Base-by-base conservation (phyloP, 2,329 filamentous ascomycete genomes). In the Calonectria pseudoturangicola region DNA sequence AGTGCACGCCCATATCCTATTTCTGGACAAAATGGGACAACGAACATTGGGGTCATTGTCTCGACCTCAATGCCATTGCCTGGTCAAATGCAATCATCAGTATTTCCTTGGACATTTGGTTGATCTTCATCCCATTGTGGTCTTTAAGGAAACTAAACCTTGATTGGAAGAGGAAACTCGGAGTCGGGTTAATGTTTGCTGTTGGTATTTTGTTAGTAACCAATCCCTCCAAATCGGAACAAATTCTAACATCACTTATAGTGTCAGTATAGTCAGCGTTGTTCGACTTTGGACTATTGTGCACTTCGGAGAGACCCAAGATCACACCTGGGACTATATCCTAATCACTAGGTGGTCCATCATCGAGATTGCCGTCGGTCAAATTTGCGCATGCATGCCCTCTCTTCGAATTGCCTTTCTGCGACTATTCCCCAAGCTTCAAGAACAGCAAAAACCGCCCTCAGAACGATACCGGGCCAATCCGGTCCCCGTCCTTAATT, bases 21-120 rank as follows among this genome's bases (percentile, higher is more conserved):
- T 87, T 85, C 75, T 91, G 89, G 89, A 83, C 79, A 0, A 78
- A 79, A 9, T 90, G 88, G 87, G 84, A 86, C 47, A 84, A 82
- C 1, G 79, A 84, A 68, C 81, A 84, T 43, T n/a, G 75, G 0
- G 88, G 88, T 1, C 79, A 72, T 4, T 90, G 89, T 74, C 79
- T 87, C 36, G 83, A 87, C 64, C 78, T 86, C 68, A 88, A 87
- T 73, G 77, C 80, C 1, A 80, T 88, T 10, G 84, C 79, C 3
- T 89, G 86, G 86, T 80, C 85, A 25, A 85, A 87, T 45, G 88
- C 88, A 0, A 83, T 76, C 10, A 82, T 87, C 48, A 86, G 85
- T 66, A 89, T 90, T 51, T 76, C 78, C 1, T 79, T 87, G 47
- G 88, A 90, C 72, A 3, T 88, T 8, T 85, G 84, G 80, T 85